Evolutionary conservation across 176 grass and related monocot species (phyloP), one percentile per base, ranked within the genome.

Genomic region (Avena sativa): DNA sequence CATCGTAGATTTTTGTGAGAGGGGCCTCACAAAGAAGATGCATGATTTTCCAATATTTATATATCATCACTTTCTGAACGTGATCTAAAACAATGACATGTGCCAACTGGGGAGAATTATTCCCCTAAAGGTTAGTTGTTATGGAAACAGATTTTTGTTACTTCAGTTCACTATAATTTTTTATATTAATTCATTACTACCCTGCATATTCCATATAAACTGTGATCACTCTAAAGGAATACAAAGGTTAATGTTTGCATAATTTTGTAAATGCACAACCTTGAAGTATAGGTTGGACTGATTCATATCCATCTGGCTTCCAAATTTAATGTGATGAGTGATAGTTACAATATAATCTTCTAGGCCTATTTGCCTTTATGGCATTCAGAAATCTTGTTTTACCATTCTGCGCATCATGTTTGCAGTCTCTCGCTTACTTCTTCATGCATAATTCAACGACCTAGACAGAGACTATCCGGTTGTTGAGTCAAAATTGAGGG

Each of bases 91-190:
- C 57, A 95, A 88, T 32, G 93, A 98, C 21, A 86, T 93, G 52
- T 89, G 88, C 74, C 86, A 89, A 28, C 88, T 98, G 36, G 92
- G 92, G 36, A 92, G 95, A 87, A 93, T 98, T 74, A 84, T 98
- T 81, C 88, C 93, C 78, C 91, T 91, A 5, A 98, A 92, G 89
- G 93, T 93, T 38, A 86, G 78, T 86, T 70, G 48, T 78, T 67
- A 28, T 28, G 28, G 28, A 28, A 71, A 78, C 2, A 52, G 9
- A 20, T 79, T 81, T 32, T 20, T 55, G 7, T 56, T 32, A 69
- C 52, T 51, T 73, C 14, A 36, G 73, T 70, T 73, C 67, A 28
- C 28, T 28, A 1, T 28, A 28, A 28, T 28, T 28, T 28, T 28
- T 28, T 28, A 43, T 43, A 43, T 43, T 4, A 43, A 43, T 43